A percentile compares a stretch with the other conserved stretches of the same genome.
These are phyloP conservation scores for Chaetomium strumarium DNA, from an alignment of 2,329 filamentous ascomycete genomes.

Conservation along the genomic window DNA sequence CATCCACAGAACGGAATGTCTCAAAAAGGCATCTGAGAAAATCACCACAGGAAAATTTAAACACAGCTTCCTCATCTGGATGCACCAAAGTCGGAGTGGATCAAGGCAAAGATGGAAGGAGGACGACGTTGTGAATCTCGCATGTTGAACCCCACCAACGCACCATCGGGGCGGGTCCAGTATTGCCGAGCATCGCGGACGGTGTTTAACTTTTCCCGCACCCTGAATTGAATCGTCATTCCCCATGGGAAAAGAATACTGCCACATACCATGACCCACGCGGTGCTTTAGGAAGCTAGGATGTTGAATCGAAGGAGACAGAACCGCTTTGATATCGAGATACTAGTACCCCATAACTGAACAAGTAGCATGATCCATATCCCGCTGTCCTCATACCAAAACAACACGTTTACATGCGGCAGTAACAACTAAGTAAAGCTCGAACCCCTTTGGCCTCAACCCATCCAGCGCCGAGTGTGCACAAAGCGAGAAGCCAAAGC, in stretches of 20 bases:
- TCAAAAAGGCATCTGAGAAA: constrained; percentile 9
- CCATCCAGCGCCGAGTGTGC: neutral
- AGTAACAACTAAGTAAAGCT: neutral
- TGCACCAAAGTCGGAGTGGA: neutral
- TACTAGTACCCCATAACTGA: no score
- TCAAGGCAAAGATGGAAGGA: constrained; percentile 7
- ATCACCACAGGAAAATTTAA: neutral
- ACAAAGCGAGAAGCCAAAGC: neutral
- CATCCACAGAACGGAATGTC: neutral
- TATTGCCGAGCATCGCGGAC: neutral
- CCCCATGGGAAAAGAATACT: neutral
- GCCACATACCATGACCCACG: no score
- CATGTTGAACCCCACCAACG: neutral
- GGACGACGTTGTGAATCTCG: neutral
- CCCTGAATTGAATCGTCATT: neutral
- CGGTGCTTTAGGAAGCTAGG: no score
- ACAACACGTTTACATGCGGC: neutral
- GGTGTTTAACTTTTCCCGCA: neutral
- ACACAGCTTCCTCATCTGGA: constrained; percentile 16
- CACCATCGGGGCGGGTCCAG: neutral
- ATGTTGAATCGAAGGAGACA: no score
- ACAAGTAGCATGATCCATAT: neutral
- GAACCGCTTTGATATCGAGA: no score
- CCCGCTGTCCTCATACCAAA: neutral
- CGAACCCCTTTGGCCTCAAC: neutral